Conservation (phyloP, 2,329 filamentous ascomycete species). For the Aspergillus proliferans region DNA sequence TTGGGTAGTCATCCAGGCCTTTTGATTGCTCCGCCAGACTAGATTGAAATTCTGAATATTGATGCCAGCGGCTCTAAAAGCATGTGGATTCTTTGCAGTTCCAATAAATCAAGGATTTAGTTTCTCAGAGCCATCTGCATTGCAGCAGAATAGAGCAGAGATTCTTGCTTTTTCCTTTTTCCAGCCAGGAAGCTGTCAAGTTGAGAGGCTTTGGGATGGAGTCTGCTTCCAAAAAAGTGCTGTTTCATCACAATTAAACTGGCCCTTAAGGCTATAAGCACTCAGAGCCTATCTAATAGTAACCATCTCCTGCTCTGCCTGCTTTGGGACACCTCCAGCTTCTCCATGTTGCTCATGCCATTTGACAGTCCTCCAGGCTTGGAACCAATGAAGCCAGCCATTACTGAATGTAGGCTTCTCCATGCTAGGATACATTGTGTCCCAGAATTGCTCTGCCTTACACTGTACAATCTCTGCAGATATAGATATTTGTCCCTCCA, state of each 20-base stretch:
- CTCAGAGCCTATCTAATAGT: not conserved
- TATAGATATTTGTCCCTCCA: not conserved
- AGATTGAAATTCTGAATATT: not conserved
- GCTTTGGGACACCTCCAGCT: not conserved
- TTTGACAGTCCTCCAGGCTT: not conserved
- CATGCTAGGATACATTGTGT: not conserved
- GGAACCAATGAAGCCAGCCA: not conserved
- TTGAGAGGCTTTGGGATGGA: not conserved
- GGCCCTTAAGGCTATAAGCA: not conserved
- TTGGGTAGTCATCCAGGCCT: not conserved
- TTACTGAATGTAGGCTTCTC: not conserved
- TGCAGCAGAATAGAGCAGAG: not conserved
- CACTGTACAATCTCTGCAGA: not conserved
- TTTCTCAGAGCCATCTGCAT: not conserved
- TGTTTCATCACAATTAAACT: not conserved
- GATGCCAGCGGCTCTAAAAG: not conserved
- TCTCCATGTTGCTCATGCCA: not conserved
- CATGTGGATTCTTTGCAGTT: not conserved
- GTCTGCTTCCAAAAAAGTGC: not conserved
- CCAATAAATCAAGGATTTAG: not conserved
- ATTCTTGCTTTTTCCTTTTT: not conserved
- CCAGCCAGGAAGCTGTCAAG: not conserved
- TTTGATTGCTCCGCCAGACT: not conserved
- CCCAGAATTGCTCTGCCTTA: not conserved
- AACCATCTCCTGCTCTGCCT: not conserved